A percentile compares a stretch with the other conserved stretches of the same genome.
phyloP scores from a whole-genome alignment of 345 rosid genomes.

The Anacardium occidentale region DNA sequence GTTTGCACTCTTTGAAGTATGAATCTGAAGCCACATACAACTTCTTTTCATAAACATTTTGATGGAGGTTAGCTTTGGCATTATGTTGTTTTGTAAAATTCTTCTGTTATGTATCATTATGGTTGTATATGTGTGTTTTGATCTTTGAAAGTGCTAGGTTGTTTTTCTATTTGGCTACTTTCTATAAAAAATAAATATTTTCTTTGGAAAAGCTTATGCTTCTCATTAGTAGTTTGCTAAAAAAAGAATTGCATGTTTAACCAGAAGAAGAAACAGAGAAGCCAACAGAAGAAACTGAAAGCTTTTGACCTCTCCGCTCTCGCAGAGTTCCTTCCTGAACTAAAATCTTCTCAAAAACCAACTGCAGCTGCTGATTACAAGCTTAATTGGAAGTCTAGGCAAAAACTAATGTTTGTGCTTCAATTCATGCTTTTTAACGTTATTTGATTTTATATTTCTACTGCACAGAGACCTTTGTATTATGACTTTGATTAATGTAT shows the following conservation, averaged over 20 bases:
- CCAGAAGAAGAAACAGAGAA: constrained; percentile 53
- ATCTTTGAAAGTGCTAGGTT: not conserved
- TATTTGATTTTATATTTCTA: not conserved
- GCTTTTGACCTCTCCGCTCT: constrained; percentile 67
- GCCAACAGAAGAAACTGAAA: constrained; percentile 69
- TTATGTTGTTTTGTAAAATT: not conserved
- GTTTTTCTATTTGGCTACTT: not conserved
- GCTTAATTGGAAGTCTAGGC: constrained; percentile 70
- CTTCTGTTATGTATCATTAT: not conserved
- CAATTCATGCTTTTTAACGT: not conserved
- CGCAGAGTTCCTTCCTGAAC: constrained; percentile 75
- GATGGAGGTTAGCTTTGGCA: too few species aligned
- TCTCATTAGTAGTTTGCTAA: not conserved
- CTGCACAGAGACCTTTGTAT: not conserved
- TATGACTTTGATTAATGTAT: constrained; percentile 14
- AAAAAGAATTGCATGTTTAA: not conserved
- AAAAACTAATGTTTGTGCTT: constrained; percentile 55
- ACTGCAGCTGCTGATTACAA: constrained; percentile 43
- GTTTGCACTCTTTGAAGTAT: not conserved
- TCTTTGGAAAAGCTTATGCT: not conserved
- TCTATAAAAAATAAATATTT: too few species aligned
- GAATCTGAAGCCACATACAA: not conserved
- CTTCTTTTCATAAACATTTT: not conserved
- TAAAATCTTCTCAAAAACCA: constrained; percentile 37
- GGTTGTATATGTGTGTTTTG: not conserved